phyloP scores from a whole-genome alignment of 2,329 filamentous ascomycete species.

The Parafenestella ontariensis region DNA sequence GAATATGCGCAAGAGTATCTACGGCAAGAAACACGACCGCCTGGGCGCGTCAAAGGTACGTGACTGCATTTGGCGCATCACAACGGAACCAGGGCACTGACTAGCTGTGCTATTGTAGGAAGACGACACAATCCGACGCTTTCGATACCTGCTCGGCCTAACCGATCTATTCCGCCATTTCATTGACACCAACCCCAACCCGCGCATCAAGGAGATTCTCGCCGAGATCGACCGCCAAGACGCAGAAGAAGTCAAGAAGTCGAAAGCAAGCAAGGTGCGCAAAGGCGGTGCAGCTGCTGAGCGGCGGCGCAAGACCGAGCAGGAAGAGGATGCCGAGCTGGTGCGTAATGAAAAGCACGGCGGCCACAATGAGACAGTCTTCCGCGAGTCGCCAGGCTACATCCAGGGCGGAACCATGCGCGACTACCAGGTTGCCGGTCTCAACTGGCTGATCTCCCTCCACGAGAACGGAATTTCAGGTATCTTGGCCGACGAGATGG shows the following conservation, averaged over 20 bases:
- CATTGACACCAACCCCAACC: slow-evolving; percentile 96
- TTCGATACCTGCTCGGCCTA: slow-evolving; percentile 91
- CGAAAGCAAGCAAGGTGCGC: slow-evolving; percentile 76
- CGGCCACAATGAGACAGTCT: slow-evolving; percentile 79
- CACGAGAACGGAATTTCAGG: slow-evolving; percentile 99
- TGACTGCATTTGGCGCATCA: slow-evolving; percentile 3
- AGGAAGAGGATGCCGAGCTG: slow-evolving; percentile 94
- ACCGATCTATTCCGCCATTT: slow-evolving; percentile 99
- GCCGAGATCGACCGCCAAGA: slow-evolving; percentile 94
- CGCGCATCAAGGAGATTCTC: slow-evolving; percentile 92
- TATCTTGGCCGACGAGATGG: slow-evolving; percentile 98
- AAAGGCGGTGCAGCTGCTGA: slow-evolving; percentile 84
- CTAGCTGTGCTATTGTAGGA: slow-evolving; percentile 64
- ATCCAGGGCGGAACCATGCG: slow-evolving; percentile 86
- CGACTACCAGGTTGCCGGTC: slow-evolving; percentile 92
- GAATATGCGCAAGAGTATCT: slow-evolving; percentile 87
- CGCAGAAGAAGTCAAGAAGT: slow-evolving; percentile 70
- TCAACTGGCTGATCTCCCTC: slow-evolving; percentile 97
- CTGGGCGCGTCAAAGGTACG: slow-evolving; percentile 90
- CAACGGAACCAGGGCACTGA: slow-evolving; percentile 10
- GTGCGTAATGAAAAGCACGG: slow-evolving; percentile 86
- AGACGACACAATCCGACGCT: slow-evolving; percentile 92
- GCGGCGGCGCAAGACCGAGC: slow-evolving; percentile 86
- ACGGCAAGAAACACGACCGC: slow-evolving; percentile 93
- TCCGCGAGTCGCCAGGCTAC: slow-evolving; percentile 91